A percentile compares a stretch with the other conserved stretches of the same genome.
These are phyloP conservation scores for Acrodontium crateriforme DNA, from an alignment of 2,329 filamentous ascomycete genomes.

Conservation along the genomic window DNA sequence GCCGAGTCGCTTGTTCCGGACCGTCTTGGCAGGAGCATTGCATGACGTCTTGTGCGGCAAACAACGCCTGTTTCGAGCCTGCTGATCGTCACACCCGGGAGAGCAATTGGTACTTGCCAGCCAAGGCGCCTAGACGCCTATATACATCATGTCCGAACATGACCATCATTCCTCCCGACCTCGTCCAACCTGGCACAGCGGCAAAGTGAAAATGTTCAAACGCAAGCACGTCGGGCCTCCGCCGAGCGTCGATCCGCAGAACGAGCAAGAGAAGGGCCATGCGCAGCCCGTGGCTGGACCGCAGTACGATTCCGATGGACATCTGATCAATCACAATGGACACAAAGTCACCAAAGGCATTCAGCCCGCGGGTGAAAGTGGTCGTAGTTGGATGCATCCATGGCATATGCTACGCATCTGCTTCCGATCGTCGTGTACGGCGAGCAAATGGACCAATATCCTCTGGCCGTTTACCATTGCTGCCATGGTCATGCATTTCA, in stretches of 20 bases:
- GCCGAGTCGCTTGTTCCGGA: no score
- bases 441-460: slow-evolving; percentile 34
- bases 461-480: slow-evolving; percentile 37
- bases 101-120: no score
- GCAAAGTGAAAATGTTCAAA: slow-evolving; percentile 6
- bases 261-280: slow-evolving; percentile 7
- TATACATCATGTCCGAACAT: no score
- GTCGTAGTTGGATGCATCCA: slow-evolving; percentile 31
- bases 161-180: no score
- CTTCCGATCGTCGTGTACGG: slow-evolving; percentile 31
- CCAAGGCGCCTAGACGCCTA: no score
- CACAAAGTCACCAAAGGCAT: slow-evolving; percentile 30
- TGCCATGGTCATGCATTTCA: slow-evolving; percentile 35
- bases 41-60: no score
- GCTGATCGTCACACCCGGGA: no score
- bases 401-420: slow-evolving; percentile 30
- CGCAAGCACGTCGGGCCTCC: slow-evolving; percentile 11
- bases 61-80: no score
- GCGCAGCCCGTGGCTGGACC: slow-evolving; percentile 2
- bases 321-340: slow-evolving; percentile 30
- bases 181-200: no score
- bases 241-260: slow-evolving; percentile 6
- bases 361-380: slow-evolving; percentile 34
- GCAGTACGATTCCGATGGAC: slow-evolving; percentile 13
- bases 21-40: no score